Evolutionary conservation across 306 rosid genomes (phyloP), one percentile per base, ranked within the genome.

Genomic region (Parietaria judaica): DNA sequence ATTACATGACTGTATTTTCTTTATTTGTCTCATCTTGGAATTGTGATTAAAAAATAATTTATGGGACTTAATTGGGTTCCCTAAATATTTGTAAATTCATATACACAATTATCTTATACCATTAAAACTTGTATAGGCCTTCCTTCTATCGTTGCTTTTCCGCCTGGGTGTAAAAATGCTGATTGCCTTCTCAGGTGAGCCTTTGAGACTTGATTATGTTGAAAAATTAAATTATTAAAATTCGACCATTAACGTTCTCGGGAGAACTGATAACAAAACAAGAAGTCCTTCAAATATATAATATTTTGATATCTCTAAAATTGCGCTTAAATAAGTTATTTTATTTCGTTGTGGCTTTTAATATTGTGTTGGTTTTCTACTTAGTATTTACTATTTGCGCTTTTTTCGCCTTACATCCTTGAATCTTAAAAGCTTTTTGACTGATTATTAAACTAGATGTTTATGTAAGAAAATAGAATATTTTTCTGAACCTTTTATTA

Each of bases 151-250:
- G 77, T 88, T 59, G 89, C 86, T 70, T 70, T 91, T 65, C 88
- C 92, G 35, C 71, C 65, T 0, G 83, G 83, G 59, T 91, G 98
- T 65, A 80, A 65, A 66, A 60, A 81, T 66, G 63, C 72, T 51
- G 81, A 75, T 72, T 91, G 98, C 71, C 74, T 85, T 66, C 54
- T 71, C 14, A 78, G 95, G 98, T 91, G 75, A 88, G 88, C 70
- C 63, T 69, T 65, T 79, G 61, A 14, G 49, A 35, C 53, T 17
- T 44, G 14, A 34, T 45, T 39, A 17, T 13, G 14, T 41, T 1
- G 3, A 1, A 41, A 8, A 41, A 8, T 23, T 23, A 23, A 2
- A 23, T 23, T 23, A 23, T 23, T 23, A 23, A 23, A 23, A 23
- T 23, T 23, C 31, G 31, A 23, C 31, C 31, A 23, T 23, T 23